Percentiles rank a stretch among this genome's conserved stretches.
Conservation (phyloP, 768 basidiomycete species). For the Panaeolus papilionaceus region DNA sequence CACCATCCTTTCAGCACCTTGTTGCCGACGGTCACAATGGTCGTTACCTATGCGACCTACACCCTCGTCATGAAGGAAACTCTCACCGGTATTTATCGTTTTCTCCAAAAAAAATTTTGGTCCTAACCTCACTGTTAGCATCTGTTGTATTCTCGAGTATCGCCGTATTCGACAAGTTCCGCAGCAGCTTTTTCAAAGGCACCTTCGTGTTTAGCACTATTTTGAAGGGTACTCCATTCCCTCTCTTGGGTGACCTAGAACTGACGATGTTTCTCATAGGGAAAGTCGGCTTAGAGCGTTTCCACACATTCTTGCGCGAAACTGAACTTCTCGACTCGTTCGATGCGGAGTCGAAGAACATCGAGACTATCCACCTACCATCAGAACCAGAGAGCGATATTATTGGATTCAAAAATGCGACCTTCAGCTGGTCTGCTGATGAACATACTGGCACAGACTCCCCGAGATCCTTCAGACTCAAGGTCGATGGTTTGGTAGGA, state of each 20-base stretch:
- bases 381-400: constrained; percentile 25
- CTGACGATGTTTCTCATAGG: constrained; percentile 26
- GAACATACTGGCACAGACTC: constrained; percentile 37
- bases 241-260: background rate
- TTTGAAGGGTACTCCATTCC: too few relatives aligned
- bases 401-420: constrained; percentile 60
- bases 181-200: constrained; percentile 39
- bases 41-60: constrained; percentile 67
- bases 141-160: constrained; percentile 57
- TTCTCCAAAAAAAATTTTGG: constrained; percentile 40
- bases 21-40: constrained; percentile 70
- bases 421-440: constrained; percentile 62
- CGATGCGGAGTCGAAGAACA: constrained; percentile 30
- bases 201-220: constrained; percentile 24
- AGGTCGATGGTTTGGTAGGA: constrained; percentile 55
- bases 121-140: constrained; percentile 48
- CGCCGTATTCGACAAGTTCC: constrained; percentile 63
- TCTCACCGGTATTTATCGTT: constrained; percentile 28
- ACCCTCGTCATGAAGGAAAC: constrained; percentile 48
- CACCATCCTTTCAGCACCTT: constrained; percentile 44
- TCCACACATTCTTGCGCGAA: constrained; percentile 47
- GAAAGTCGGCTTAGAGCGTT: constrained; percentile 65
- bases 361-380: background rate
- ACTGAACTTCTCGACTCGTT: constrained; percentile 53
- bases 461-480: constrained; percentile 55